These are phyloP conservation scores for Entrophospora sp. DNA, from an alignment of 192 early-diverging fungal genomes.

Conservation along the genomic window DNA sequence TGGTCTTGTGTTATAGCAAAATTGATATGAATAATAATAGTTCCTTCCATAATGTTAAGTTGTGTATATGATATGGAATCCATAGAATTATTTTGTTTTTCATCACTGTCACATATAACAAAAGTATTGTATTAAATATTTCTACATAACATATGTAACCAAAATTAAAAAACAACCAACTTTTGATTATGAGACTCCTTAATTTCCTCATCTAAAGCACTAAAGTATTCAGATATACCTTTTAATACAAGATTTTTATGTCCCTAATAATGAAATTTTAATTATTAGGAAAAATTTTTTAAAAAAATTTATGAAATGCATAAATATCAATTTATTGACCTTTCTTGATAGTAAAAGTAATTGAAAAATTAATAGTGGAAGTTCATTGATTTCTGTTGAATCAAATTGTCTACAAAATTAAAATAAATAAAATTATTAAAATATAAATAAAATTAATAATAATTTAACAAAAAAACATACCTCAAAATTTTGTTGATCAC, in stretches of 20 bases:
- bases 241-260: conserved; percentile 44
- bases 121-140: conserved; percentile 15
- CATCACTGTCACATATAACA: conserved; percentile 21
- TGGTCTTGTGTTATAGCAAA: conserved; percentile 70
- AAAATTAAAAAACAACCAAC: not conserved
- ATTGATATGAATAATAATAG: conserved; percentile 61
- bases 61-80: conserved; percentile 23
- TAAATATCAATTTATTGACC: conserved; percentile 24
- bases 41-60: conserved; percentile 53
- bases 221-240: conserved; percentile 52
- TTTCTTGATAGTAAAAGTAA: conserved; percentile 54
- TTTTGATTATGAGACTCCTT: not conserved
- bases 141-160: conserved; percentile 2
- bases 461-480: not conserved
- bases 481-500: conserved; percentile 31
- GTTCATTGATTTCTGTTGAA: conserved; percentile 39
- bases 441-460: not conserved
- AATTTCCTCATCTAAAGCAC: conserved; percentile 35
- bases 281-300: not conserved
- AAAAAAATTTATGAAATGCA: not conserved
- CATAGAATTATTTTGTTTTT: conserved; percentile 18
- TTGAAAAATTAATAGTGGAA: conserved; percentile 61
- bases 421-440: not conserved
- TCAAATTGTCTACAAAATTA: conserved; percentile 30
- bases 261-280: conserved; percentile 27